Evolutionary conservation across 257 asterid species (phyloP).

Genomic region (Capsicum rhomboideum): DNA sequence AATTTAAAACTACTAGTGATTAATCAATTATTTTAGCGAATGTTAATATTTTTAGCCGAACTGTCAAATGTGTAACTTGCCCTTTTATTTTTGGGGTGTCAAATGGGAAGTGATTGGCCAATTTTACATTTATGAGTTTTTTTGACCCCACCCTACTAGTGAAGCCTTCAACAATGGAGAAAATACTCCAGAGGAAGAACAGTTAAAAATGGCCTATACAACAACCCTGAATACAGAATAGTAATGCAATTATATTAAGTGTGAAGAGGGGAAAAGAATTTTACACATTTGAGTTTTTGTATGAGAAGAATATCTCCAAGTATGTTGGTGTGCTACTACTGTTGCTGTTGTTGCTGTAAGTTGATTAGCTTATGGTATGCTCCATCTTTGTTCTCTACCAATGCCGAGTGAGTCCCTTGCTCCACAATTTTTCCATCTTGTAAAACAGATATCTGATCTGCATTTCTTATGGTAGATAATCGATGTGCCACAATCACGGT

Average conservation of each 20-base stretch:
- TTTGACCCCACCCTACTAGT: not conserved
- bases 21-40: too few species aligned
- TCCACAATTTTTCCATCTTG: conserved; percentile 78
- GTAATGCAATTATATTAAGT: not conserved
- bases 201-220: not conserved
- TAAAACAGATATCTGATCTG: conserved; percentile 63
- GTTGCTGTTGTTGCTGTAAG: conserved; percentile 50
- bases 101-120: not conserved
- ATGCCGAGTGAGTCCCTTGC: conserved; percentile 64
- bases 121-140: not conserved
- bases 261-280: not conserved
- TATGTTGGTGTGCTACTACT: conserved; percentile 6
- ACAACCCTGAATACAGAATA: not conserved
- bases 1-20: too few species aligned
- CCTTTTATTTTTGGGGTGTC: not conserved
- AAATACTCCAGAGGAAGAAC: not conserved
- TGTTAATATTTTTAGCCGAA: not conserved
- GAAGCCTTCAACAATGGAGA: not conserved
- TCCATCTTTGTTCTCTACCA: conserved; percentile 60
- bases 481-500: conserved; percentile 71
- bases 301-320: not conserved
- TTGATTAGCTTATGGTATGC: conserved; percentile 59
- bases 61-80: not conserved
- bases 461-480: conserved; percentile 55
- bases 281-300: not conserved